Percentiles rank a stretch among this genome's conserved stretches.
phyloP scores from a whole-genome alignment of 2,329 filamentous ascomycete genomes.

The Bipolaris victoriae region DNA sequence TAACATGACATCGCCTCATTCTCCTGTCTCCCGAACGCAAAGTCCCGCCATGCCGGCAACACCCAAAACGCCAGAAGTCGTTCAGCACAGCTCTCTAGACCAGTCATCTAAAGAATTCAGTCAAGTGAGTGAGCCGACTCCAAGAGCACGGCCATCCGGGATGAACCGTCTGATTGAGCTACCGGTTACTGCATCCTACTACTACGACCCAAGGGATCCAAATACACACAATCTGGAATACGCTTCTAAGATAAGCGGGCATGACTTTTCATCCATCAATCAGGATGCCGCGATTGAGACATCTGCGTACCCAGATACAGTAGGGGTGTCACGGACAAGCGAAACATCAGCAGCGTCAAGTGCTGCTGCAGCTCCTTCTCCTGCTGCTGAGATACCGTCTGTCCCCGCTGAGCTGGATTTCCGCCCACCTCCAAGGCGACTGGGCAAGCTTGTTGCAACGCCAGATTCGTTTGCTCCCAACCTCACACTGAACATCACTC shows the following conservation, averaged over 20 bases:
- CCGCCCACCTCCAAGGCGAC: conserved; percentile 50
- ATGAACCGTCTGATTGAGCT: conserved; percentile 55
- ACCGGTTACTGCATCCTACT: conserved; percentile 53
- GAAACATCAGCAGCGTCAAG: conserved; percentile 23
- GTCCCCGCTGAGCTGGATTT: conserved; percentile 40
- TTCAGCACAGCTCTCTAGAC: conserved; percentile 43
- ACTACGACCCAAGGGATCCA: conserved; percentile 52
- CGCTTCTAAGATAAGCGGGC: conserved; percentile 53
- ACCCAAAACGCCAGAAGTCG: conserved; percentile 46
- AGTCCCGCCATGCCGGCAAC: conserved; percentile 48
- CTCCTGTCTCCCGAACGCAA: conserved; percentile 45
- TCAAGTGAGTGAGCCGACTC: conserved; percentile 46
- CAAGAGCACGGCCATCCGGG: conserved; percentile 39
- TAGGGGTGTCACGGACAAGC: conserved; percentile 31
- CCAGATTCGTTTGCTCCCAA: conserved; percentile 69
- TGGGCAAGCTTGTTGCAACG: conserved; percentile 72
- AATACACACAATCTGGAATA: conserved; percentile 56
- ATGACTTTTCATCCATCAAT: conserved; percentile 47
- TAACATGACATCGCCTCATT: conserved; percentile 56
- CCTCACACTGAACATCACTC: conserved; percentile 66
- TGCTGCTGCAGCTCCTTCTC: conserved; percentile 23
- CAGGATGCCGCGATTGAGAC: conserved; percentile 26
- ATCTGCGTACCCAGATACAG: conserved; percentile 38
- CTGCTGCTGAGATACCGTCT: conserved; percentile 27
- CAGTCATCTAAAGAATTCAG: conserved; percentile 34